Percentiles rank a stretch among this genome's conserved stretches.
These are phyloP conservation scores for Metarhizium sp. DNA, from an alignment of 2,329 filamentous ascomycete species.

Conservation along the genomic window DNA sequence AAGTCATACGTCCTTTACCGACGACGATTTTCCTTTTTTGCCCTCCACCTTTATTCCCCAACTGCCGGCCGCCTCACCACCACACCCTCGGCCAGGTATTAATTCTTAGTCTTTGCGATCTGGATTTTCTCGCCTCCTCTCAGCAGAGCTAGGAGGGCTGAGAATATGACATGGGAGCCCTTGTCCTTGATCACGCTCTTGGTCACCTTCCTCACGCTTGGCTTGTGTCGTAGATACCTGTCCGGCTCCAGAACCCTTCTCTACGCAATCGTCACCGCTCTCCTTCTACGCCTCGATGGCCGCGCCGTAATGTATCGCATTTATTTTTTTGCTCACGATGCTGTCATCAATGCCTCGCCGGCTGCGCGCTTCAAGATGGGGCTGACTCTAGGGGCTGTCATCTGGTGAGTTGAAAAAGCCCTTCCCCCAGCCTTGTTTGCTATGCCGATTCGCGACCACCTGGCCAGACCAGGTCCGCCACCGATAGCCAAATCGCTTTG, in stretches of 20 bases:
- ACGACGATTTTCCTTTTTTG: background rate
- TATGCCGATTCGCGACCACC: background rate
- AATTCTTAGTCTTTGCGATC: background rate
- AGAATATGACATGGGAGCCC: constrained; percentile 36
- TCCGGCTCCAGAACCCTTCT: constrained; percentile 21
- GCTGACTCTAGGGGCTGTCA: constrained; percentile 40
- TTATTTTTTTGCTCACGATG: constrained; percentile 18
- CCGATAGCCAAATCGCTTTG: background rate
- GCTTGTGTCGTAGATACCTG: constrained; percentile 25
- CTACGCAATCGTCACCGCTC: constrained; percentile 20
- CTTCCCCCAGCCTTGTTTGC: constrained; percentile 3
- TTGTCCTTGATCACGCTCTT: constrained; percentile 30
- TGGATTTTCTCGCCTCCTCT: constrained; percentile 2
- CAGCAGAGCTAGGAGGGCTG: constrained; percentile 14
- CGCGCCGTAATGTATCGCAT: constrained; percentile 20
- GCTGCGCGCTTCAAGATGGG: constrained; percentile 45
- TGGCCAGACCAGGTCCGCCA: background rate
- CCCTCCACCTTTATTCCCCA: background rate
- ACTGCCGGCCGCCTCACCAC: constrained; percentile 1
- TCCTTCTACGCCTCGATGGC: constrained; percentile 24
- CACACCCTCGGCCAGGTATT: background rate
- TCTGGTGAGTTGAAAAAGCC: constrained; percentile 35
- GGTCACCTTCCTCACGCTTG: constrained; percentile 27
- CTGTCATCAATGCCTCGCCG: constrained; percentile 36
- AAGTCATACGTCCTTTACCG: background rate